Evolutionary conservation across 208 protist genomes (phyloP), one percentile per base, ranked within the genome.

Genomic region (Trypanosoma lewisi): DNA sequence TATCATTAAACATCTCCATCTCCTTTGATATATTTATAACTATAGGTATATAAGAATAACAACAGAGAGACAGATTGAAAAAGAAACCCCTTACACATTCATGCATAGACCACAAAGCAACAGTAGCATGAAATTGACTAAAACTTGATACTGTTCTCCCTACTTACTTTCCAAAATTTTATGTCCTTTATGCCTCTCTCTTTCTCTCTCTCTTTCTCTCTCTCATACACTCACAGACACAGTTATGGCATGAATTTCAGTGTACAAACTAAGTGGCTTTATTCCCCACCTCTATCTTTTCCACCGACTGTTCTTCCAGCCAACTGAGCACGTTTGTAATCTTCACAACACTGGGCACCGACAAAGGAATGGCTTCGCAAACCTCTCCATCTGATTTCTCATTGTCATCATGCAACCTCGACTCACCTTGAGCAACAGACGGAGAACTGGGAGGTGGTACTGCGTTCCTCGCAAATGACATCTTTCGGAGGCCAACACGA

Each of bases 221-320:
- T n/a, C n/a, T n/a, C n/a, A n/a, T n/a, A n/a, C n/a, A n/a, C n/a
- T n/a, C n/a, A n/a, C n/a, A n/a, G n/a, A n/a, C n/a, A n/a, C n/a
- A n/a, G n/a, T n/a, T n/a, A n/a, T n/a, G n/a, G n/a, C n/a, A n/a
- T n/a, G n/a, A n/a, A n/a, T n/a, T n/a, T n/a, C n/a, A 45, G 41
- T 30, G 47, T 27, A 19, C 2, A 51, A 51, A 19, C 16, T 27
- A 19, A 27, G 25, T 25, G 1, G 7, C 16, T 4, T 30, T 28
- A 51, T 12, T 41, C 8, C 36, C 12, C 12, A 12, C n/a, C n/a
- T n/a, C 12, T 19, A 34, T 55, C 31, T 41, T 19, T 17, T 25
- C 16, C 37, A 31, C 23, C 11, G 19, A 14, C 55, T 61, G 55
- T 6, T 61, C 55, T n/a, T 37, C 41, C 31, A 66, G 27, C 60